Evolutionary conservation across 345 rosid genomes (phyloP), one percentile per base, ranked within the genome.

Genomic region (Viola odorata): DNA sequence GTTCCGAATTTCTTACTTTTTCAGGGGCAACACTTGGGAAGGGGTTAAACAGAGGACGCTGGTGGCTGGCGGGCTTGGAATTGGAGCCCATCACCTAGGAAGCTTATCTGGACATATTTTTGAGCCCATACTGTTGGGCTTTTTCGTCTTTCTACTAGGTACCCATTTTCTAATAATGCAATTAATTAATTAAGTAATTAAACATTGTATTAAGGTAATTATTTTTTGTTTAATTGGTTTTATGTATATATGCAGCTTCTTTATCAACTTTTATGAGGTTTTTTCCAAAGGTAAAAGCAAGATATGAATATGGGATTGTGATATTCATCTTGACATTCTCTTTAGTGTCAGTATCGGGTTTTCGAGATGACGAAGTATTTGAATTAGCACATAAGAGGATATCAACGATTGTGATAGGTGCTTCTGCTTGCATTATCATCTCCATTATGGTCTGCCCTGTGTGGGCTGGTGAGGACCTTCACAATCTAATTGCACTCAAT

Each of bases 1-100:
- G 12, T 38, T 38, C 7, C 3, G 0, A 32, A 16, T 13, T 13
- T 16, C n/a, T n/a, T n/a, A n/a, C n/a, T n/a, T 52, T 16, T 4
- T 51, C 76, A 87, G 96, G 96, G 8, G 92, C 90, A 7, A 87
- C 95, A 0, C 79, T 90, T 0, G 80, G 91, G 3, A 88, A 80
- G 73, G 97, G 89, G 7, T 16, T 88, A 23, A 91, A 86, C 50
- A 78, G 96, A 65, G 84, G 79, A 49, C 97, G 57, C 56, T 91
- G 15, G 8, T 84, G 3, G 94, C 83, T 0, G 96, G 85, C 10
- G 78, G 72, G 53, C 70, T 91, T 7, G 94, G 89, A 5, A 50
- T 85, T 37, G 89, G 89, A 59, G 91, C 84, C 57, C 89, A 91
- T 73, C 82, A 78, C 64, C 58, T 91, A 32, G 96, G 91, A 0